These are phyloP conservation scores for Erythrophleum fordii DNA, from an alignment of 306 rosid species.

Conservation along the genomic window DNA sequence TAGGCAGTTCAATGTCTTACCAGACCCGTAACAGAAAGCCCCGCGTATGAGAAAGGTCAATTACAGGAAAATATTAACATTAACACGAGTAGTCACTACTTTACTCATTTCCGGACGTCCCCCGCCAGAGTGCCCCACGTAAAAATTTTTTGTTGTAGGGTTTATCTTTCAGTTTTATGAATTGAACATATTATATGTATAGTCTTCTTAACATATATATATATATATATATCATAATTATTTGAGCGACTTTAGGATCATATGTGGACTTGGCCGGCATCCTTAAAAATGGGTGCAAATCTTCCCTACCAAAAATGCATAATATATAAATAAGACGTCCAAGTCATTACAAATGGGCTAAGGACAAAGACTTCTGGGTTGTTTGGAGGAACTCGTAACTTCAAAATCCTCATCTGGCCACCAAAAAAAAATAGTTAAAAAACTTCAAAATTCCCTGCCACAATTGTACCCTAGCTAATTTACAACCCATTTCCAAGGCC, in stretches of 20 bases:
- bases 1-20: not conserved
- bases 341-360: not conserved
- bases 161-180: not conserved
- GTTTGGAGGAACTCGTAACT: not conserved
- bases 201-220: not conserved
- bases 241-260: not conserved
- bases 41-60: not conserved
- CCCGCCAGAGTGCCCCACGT: not conserved
- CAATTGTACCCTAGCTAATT: not conserved
- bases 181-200: not conserved
- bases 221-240: not conserved
- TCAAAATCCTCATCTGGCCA: too few relatives aligned
- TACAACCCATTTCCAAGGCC: not conserved
- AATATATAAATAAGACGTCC: too few relatives aligned
- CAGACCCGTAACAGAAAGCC: constrained; percentile 25
- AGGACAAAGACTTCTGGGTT: not conserved
- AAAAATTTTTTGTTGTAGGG: not conserved
- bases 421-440: too few relatives aligned
- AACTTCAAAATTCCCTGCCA: not conserved
- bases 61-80: not conserved
- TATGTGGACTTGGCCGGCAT: not conserved
- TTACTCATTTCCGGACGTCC: not conserved
- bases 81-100: not conserved
- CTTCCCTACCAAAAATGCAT: not conserved
- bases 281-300: not conserved